phyloP scores from a whole-genome alignment of 805 yeast genomes.

The Starmerella etchellsii region DNA sequence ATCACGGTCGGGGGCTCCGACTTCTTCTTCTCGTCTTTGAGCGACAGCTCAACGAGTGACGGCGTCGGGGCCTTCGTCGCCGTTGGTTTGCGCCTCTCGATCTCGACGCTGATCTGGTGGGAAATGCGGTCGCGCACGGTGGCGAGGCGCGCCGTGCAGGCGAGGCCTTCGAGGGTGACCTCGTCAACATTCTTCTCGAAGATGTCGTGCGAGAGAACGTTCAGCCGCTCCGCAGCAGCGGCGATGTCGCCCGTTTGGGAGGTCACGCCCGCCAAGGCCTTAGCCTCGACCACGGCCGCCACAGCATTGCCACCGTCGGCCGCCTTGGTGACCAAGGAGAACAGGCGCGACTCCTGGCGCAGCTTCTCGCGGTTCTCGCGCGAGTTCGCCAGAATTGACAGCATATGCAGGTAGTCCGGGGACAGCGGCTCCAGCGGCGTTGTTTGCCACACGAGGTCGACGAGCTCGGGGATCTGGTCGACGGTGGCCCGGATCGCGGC shows the following conservation, averaged over 20 bases:
- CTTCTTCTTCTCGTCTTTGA: slow-evolving; percentile 3
- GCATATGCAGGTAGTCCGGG: slow-evolving; percentile 23
- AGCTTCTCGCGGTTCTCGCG: slow-evolving; percentile 22
- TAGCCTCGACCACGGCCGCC: slow-evolving; percentile 28
- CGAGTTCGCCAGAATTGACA: slow-evolving; percentile 27
- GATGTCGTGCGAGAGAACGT: slow-evolving; percentile 23
- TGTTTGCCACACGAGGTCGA: slow-evolving; percentile 6
- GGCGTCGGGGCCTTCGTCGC: neutral
- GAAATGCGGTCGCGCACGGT: slow-evolving; percentile 23
- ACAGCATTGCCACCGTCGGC: slow-evolving; percentile 20
- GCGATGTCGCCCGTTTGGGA: slow-evolving; percentile 15
- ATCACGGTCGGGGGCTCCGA: slow-evolving; percentile 1
- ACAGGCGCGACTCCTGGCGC: slow-evolving; percentile 11
- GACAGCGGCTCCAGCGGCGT: neutral
- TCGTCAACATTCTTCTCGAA: slow-evolving; percentile 9
- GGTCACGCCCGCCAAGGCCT: slow-evolving; percentile 23
- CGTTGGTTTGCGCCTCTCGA: neutral
- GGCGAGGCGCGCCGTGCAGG: slow-evolving; percentile 26
- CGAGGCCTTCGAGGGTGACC: slow-evolving; percentile 29
- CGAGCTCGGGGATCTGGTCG: slow-evolving; percentile 20
- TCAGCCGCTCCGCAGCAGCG: slow-evolving; percentile 18
- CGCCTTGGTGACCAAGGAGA: slow-evolving; percentile 16
- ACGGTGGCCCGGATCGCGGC: slow-evolving; percentile 21
- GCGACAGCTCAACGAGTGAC: too few species aligned
- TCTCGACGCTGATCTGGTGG: neutral